These are phyloP conservation scores for Candida neerlandica DNA, from an alignment of 1,139 yeast species.

Conservation along the genomic window DNA sequence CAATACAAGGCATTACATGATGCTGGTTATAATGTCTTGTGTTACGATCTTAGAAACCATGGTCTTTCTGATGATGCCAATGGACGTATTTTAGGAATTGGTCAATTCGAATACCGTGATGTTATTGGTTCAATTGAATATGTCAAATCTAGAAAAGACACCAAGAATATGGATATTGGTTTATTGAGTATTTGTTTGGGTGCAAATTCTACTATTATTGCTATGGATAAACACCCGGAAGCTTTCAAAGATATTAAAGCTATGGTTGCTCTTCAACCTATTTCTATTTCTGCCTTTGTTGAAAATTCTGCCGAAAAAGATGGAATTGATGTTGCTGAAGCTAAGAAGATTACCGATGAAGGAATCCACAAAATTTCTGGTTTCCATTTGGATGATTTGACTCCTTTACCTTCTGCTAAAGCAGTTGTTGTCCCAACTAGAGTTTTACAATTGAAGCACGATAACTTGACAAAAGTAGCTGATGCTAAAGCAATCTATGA, in stretches of 20 bases:
- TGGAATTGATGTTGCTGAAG: constrained; percentile 2
- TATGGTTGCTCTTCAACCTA: constrained; percentile 4
- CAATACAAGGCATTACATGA: constrained; percentile 5
- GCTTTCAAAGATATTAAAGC: constrained; percentile 1
- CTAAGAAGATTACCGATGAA: background rate
- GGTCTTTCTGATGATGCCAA: constrained; percentile 6
- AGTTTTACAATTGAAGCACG: background rate
- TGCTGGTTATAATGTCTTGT: constrained; percentile 6
- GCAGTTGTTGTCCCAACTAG: background rate
- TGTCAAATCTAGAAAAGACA: constrained; percentile 3
- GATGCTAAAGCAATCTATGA: constrained; percentile 2
- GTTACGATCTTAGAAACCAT: constrained; percentile 5
- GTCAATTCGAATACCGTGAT: constrained; percentile 3
- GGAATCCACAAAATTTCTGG: background rate
- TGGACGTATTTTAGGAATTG: constrained; percentile 1
- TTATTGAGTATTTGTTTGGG: constrained; percentile 8
- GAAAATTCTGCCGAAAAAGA: background rate
- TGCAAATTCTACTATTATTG: constrained; percentile 3
- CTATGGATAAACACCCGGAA: constrained; percentile 3
- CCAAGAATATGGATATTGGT: background rate
- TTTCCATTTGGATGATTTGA: background rate
- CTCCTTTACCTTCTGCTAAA: constrained; percentile 1
- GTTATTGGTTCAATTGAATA: constrained; percentile 5
- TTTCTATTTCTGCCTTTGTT: background rate
- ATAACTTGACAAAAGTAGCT: background rate